Percentiles rank a stretch among this genome's conserved stretches.
Evolutionary conservation across 768 basidiomycete genomes (phyloP).

Genomic region (Lactarius deliciosus): DNA sequence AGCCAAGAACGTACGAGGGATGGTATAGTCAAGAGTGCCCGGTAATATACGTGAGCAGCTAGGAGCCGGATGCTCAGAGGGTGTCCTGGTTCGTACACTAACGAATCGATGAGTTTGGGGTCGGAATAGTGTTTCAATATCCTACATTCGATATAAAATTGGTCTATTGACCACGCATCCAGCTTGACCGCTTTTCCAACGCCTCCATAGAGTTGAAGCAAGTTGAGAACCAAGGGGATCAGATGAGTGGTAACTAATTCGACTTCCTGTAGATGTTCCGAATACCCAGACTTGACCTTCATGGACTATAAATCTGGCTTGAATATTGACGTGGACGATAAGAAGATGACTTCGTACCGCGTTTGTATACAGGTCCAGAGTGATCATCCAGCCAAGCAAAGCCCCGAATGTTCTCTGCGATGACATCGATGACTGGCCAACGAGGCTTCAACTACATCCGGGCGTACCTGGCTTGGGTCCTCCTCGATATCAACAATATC

Average conservation of each 20-base stretch:
- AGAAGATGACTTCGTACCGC: conserved; percentile 54
- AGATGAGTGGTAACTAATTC: conserved; percentile 64
- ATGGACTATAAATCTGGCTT: conserved; percentile 57
- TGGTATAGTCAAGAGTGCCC: conserved; percentile 78
- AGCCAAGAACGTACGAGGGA: conserved; percentile 87
- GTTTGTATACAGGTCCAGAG: conserved; percentile 79
- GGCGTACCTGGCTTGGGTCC: conserved; percentile 35
- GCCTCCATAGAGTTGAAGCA: conserved; percentile 67
- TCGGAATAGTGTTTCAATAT: not conserved
- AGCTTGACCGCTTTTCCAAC: conserved; percentile 71
- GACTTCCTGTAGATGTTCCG: conserved; percentile 76
- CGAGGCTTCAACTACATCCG: not conserved
- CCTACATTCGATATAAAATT: conserved; percentile 75
- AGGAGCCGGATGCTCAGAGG: conserved; percentile 59
- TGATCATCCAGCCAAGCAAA: conserved; percentile 87
- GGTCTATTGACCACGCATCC: conserved; percentile 83
- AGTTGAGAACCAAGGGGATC: conserved; percentile 66
- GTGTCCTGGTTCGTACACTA: conserved; percentile 60
- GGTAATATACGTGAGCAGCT: conserved; percentile 87
- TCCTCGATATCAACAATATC: conserved; percentile 41
- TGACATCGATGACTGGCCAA: conserved; percentile 11
- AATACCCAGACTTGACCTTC: conserved; percentile 80
- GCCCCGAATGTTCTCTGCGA: conserved; percentile 55
- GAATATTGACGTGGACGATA: conserved; percentile 7
- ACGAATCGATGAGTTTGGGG: conserved; percentile 3